Evolutionary conservation across 1,284 basidiomycete species (phyloP).

Genomic region (Termitomyces sp.): DNA sequence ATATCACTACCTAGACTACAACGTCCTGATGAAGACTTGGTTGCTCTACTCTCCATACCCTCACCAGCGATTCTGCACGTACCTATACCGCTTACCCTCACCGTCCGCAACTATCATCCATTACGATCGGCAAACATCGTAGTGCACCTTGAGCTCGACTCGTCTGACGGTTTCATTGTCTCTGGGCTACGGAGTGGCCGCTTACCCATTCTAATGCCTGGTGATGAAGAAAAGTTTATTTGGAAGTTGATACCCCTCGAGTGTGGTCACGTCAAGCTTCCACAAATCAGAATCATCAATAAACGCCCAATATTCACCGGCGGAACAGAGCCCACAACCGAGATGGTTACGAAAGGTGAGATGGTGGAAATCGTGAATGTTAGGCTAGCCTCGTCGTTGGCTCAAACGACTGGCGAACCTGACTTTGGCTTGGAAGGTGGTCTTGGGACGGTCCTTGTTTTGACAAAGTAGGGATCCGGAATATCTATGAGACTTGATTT

Average conservation of each 20-base stretch:
- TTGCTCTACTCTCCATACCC: constrained; percentile 62
- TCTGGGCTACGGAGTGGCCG: constrained; percentile 64
- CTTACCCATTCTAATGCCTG: constrained; percentile 64
- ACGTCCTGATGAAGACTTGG: constrained; percentile 52
- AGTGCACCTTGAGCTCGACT: constrained; percentile 64
- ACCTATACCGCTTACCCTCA: constrained; percentile 51
- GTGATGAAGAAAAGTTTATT: constrained; percentile 53
- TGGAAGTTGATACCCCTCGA: constrained; percentile 71
- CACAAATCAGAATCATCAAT: constrained; percentile 55
- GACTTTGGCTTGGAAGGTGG: not conserved
- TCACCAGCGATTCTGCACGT: constrained; percentile 56
- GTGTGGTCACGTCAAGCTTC: constrained; percentile 59
- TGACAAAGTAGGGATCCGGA: constrained; percentile 17
- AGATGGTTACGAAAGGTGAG: constrained; percentile 36
- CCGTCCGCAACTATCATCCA: constrained; percentile 60
- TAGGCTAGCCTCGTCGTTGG: constrained; percentile 22
- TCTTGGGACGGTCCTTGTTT: constrained; percentile 28
- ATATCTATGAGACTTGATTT: not conserved
- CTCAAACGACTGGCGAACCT: not conserved
- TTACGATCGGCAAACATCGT: constrained; percentile 59
- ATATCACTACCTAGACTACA: constrained; percentile 54
- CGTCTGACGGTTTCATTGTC: constrained; percentile 61
- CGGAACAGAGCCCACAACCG: constrained; percentile 19
- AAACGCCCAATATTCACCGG: constrained; percentile 35
- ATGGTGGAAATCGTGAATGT: constrained; percentile 49